Conservation (phyloP, 192 early-diverging fungal genomes). For the Entomortierella lignicola region DNA sequence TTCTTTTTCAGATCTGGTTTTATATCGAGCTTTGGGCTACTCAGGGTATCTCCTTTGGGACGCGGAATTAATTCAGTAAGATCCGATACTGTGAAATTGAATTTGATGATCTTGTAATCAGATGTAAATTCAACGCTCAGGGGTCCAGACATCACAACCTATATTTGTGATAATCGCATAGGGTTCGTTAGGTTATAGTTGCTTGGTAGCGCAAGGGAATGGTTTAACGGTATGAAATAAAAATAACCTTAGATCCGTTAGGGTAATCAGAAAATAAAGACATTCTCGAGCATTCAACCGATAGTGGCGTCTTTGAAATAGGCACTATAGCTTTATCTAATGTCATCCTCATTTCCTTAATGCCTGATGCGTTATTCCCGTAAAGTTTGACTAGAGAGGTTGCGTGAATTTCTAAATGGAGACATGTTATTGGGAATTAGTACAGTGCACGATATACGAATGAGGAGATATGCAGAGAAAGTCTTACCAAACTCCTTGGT, state of each 20-base stretch:
- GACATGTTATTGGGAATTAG: not conserved
- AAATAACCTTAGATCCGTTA: slow-evolving; percentile 17
- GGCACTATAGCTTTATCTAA: slow-evolving; percentile 8
- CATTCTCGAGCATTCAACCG: slow-evolving; percentile 9
- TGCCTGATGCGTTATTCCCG: slow-evolving; percentile 8
- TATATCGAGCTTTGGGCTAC: not conserved
- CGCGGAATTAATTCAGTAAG: slow-evolving; percentile 17
- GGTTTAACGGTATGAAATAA: not conserved
- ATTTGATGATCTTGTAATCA: slow-evolving; percentile 6
- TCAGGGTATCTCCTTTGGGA: slow-evolving; percentile 11
- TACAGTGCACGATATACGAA: not conserved
- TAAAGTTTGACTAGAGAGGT: slow-evolving; percentile 6
- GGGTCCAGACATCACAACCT: slow-evolving; percentile 16
- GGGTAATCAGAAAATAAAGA: slow-evolving; percentile 18
- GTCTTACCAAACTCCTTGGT: slow-evolving; percentile 23
- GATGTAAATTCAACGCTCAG: slow-evolving; percentile 15
- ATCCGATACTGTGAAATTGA: slow-evolving; percentile 7
- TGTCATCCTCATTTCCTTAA: slow-evolving; percentile 19
- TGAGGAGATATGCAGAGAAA: not conserved
- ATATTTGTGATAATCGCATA: not conserved
- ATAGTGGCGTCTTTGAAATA: not conserved
- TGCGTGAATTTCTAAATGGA: slow-evolving; percentile 5
- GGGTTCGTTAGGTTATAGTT: not conserved
- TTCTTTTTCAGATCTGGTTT: slow-evolving; percentile 15
- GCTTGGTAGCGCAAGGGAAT: not conserved